A percentile compares a stretch with the other conserved stretches of the same genome.
phyloP scores from a whole-genome alignment of 208 protist genomes.

The Crithidia bombi region DNA sequence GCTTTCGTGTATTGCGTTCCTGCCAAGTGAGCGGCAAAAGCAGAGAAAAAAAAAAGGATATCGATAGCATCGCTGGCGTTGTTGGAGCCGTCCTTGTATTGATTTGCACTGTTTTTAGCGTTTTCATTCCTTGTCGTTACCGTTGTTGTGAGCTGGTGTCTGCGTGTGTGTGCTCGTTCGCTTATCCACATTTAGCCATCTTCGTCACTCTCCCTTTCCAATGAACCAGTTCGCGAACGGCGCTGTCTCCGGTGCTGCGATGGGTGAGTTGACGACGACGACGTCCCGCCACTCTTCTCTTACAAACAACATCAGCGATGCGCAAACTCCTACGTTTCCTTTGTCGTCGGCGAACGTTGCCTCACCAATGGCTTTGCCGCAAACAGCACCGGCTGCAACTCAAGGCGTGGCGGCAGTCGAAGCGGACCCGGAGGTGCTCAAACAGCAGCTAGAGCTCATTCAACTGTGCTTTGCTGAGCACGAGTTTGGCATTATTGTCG shows the following conservation, averaged over 20 bases:
- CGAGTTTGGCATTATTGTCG: slow-evolving; percentile 80
- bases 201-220: too few relatives aligned
- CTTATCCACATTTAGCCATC: background rate
- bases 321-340: background rate
- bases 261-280: background rate
- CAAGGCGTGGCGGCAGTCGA: background rate
- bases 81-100: too few relatives aligned
- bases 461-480: slow-evolving; percentile 88
- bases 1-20: too few relatives aligned
- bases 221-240: background rate
- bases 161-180: too few relatives aligned
- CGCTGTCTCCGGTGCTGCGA: background rate
- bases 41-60: too few relatives aligned
- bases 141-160: too few relatives aligned
- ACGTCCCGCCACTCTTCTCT: background rate
- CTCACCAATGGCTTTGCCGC: background rate
- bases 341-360: background rate
- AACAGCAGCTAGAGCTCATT: slow-evolving; percentile 79
- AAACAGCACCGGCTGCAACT: background rate
- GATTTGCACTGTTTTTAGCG: too few relatives aligned
- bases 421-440: slow-evolving; percentile 28
- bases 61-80: too few relatives aligned
- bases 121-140: too few relatives aligned
- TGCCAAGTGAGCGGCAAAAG: too few relatives aligned
- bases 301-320: background rate